Percentiles rank a stretch among this genome's conserved stretches.
Evolutionary conservation across 148 eudicot species (phyloP).

Genomic region (Persicaria maculosa): DNA sequence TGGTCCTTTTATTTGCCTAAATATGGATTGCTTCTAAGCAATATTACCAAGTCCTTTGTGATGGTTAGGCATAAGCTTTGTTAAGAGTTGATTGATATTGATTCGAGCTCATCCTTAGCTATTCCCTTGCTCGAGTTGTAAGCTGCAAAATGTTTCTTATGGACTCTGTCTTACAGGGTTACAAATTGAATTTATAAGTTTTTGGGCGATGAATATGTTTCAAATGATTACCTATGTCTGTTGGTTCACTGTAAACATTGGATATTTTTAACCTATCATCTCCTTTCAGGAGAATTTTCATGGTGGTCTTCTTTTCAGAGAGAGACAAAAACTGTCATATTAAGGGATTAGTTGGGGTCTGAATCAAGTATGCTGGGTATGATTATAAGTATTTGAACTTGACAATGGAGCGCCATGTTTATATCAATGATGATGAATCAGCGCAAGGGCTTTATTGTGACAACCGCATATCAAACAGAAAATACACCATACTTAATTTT

Average conservation of each 20-base stretch:
- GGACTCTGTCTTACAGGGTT: not conserved
- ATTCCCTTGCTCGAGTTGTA: not conserved
- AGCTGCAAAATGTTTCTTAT: too few relatives aligned
- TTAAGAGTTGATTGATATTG: not conserved
- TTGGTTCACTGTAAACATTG: not conserved
- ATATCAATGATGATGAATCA: conserved; percentile 73
- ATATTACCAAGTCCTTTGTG: not conserved
- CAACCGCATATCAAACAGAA: conserved; percentile 82
- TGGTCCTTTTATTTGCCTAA: not conserved
- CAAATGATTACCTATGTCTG: not conserved
- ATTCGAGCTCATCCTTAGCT: not conserved
- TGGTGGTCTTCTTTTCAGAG: not conserved
- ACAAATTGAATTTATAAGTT: not conserved
- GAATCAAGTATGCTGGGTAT: conserved; percentile 3
- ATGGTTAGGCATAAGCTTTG: not conserved
- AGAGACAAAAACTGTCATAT: not conserved
- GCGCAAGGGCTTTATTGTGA: conserved; percentile 57
- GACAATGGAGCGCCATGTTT: conserved; percentile 82
- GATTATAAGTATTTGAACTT: conserved; percentile 11
- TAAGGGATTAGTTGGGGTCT: not conserved
- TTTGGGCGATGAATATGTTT: not conserved
- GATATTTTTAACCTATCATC: not conserved
- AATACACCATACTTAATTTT: conserved; percentile 76
- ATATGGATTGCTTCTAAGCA: not conserved
- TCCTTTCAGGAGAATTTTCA: not conserved